Evolutionary conservation across 176 grass and related monocot species (phyloP), one percentile per base, ranked within the genome.

Genomic region (Melocanna baccifera): DNA sequence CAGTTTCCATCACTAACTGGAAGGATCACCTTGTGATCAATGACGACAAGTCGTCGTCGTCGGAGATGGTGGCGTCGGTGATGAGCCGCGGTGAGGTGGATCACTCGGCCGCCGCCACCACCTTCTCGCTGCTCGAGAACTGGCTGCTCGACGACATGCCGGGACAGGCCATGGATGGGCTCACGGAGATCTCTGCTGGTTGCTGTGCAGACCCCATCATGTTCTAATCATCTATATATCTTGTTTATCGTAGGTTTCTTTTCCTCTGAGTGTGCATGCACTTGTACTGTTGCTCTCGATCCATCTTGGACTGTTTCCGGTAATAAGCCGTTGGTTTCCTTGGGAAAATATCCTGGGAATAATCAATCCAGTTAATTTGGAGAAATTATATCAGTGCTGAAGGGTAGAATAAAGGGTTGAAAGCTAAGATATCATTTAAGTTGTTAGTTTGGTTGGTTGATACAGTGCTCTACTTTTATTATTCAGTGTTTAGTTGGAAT

Each of bases 121-220:
- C 85, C 63, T 91, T 84, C 69, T 91, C 89, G 1, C 69, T 87
- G 53, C 85, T 91, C 4, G 89, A 91, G 85, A 86, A 91, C 75
- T 87, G 89, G 89, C 81, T 87, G 68, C 76, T 91, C 7, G 85
- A 91, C 8, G 85, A 91, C 81, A 74, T 84, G 81, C 76, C 89
- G 0, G 89, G 81, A 22, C 89, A 84, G 76, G 80, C 84, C 61
- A 79, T 87, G 75, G 89, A 91, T 68, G 76, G 75, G 32, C 16
- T 91, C 53, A 69, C 81, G 76, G 81, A 86, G 53, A 69, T 87
- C 25, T 81, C 85, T 23, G 62, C 62, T 2, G 89, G 85, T 32
- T 87, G 81, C 43, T 84, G 76, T 87, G 81, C 89, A 18, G 85
- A 87, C 48, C 89, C 89, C 8, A 91, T 91, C 69, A 91, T 91